A percentile compares a stretch with the other conserved stretches of the same genome.
phyloP scores from a whole-genome alignment of 164 flowering plant species.

The Platanus orientalis region DNA sequence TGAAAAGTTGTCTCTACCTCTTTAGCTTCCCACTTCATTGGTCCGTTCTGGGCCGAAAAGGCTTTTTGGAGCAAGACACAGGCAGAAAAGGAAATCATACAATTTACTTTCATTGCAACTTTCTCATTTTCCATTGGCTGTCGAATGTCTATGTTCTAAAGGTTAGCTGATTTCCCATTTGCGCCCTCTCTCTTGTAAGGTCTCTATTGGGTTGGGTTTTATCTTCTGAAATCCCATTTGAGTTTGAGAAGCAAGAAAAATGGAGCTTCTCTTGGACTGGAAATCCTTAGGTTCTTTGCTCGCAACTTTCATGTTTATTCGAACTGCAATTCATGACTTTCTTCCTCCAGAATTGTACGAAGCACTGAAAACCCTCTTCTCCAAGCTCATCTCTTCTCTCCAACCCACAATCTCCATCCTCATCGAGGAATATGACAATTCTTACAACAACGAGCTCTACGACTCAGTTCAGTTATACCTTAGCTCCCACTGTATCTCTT shows the following conservation, averaged over 20 bases:
- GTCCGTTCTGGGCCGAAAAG: too few species aligned
- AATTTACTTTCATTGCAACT: too few species aligned
- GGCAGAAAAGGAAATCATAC: too few species aligned
- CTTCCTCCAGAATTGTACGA: conserved; percentile 24
- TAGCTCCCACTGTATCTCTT: conserved; percentile 21
- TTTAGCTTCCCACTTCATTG: too few species aligned
- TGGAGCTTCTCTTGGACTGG: conserved; percentile 26
- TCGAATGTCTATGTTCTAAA: too few species aligned
- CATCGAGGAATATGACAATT: conserved; percentile 26
- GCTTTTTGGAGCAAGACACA: too few species aligned
- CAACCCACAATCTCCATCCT: conserved; percentile 16
- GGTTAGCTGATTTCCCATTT: too few species aligned
- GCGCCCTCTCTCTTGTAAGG: too few species aligned
- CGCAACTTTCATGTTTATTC: conserved; percentile 25
- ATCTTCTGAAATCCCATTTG: too few species aligned
- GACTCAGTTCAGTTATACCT: conserved; percentile 25
- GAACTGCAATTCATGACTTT: conserved; percentile 21
- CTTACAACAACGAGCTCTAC: conserved; percentile 25
- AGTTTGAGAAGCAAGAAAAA: neutral
- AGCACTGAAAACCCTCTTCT: conserved; percentile 13
- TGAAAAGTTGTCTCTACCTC: too few species aligned
- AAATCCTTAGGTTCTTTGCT: conserved; percentile 26
- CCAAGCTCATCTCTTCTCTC: conserved; percentile 9
- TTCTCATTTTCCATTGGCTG: too few species aligned
- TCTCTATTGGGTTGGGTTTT: too few species aligned